Evolutionary conservation across 1,139 yeast species (phyloP).

Genomic region (Saccharomyces hybrid): DNA sequence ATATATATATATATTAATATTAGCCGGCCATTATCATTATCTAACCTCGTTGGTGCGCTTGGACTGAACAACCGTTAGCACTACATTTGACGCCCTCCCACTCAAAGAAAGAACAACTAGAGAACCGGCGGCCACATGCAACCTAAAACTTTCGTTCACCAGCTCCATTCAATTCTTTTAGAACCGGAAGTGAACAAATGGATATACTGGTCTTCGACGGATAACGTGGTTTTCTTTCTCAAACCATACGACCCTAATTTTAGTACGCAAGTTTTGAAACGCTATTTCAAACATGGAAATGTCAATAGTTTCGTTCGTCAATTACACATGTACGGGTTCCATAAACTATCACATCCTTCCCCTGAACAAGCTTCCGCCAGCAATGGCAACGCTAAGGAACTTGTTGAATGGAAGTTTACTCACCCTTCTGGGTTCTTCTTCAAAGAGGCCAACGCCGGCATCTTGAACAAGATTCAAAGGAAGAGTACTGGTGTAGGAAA

Average conservation of each 20-base stretch:
- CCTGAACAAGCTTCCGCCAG: slow-evolving; percentile 14
- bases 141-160: slow-evolving; percentile 27
- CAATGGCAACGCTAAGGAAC: slow-evolving; percentile 18
- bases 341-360: slow-evolving; percentile 11
- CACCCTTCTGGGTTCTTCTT: slow-evolving; percentile 74
- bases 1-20: background rate
- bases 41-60: background rate
- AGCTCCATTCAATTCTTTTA: slow-evolving; percentile 25
- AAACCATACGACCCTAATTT: slow-evolving; percentile 62
- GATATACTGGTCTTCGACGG: slow-evolving; percentile 69
- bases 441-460: slow-evolving; percentile 59
- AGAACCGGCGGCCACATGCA: slow-evolving; percentile 2
- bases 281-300: slow-evolving; percentile 74
- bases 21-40: background rate
- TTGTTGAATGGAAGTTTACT: slow-evolving; percentile 72
- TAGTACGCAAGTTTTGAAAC: slow-evolving; percentile 51
- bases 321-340: slow-evolving; percentile 67
- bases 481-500: slow-evolving; percentile 28
- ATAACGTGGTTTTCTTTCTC: slow-evolving; percentile 53
- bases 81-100: background rate
- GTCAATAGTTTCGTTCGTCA: slow-evolving; percentile 75
- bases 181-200: slow-evolving; percentile 33
- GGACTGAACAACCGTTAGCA: background rate
- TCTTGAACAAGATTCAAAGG: slow-evolving; percentile 27
- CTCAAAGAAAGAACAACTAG: background rate